phyloP scores from a whole-genome alignment of 2,329 filamentous ascomycete genomes.

The Cordyceps pruinosa region DNA sequence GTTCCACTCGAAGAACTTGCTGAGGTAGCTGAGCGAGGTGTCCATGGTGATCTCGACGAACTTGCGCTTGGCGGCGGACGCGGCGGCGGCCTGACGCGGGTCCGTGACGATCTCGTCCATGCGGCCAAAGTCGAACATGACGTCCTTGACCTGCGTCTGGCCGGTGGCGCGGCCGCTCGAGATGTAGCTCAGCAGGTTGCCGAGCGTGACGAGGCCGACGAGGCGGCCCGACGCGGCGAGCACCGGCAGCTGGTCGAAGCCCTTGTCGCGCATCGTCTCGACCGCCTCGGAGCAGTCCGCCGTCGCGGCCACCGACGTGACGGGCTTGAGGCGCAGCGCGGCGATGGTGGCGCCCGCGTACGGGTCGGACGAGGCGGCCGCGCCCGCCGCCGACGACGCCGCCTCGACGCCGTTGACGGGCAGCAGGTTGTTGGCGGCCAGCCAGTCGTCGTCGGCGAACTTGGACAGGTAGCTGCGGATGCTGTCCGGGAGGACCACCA shows the following conservation, averaged over 20 bases:
- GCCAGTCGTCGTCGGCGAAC: conserved; percentile 98
- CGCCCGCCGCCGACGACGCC: conserved; percentile 32
- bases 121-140: conserved; percentile 95
- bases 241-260: conserved; percentile 95
- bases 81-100: conserved; percentile 54
- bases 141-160: conserved; percentile 67
- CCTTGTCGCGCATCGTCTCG: conserved; percentile 96
- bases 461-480: conserved; percentile 97
- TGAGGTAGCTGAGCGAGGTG: conserved; percentile 74
- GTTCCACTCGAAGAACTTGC: conserved; percentile 97
- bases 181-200: conserved; percentile 88
- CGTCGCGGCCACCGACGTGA: conserved; percentile 71
- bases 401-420: conserved; percentile 48
- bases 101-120: conserved; percentile 90
- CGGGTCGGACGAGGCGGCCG: conserved; percentile 48
- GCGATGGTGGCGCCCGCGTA: conserved; percentile 75
- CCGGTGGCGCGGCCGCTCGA: conserved; percentile 72
- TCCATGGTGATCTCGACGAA: conserved; percentile 94
- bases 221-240: conserved; percentile 65
- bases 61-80: conserved; percentile 48
- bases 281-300: conserved; percentile 79
- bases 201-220: conserved; percentile 87
- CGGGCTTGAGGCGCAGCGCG: conserved; percentile 81
- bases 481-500: conserved; percentile 89
- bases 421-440: conserved; percentile 90